Base-by-base conservation (phyloP, 192 early-diverging fungal genomes). In the Geranomyces michiganensis region DNA sequence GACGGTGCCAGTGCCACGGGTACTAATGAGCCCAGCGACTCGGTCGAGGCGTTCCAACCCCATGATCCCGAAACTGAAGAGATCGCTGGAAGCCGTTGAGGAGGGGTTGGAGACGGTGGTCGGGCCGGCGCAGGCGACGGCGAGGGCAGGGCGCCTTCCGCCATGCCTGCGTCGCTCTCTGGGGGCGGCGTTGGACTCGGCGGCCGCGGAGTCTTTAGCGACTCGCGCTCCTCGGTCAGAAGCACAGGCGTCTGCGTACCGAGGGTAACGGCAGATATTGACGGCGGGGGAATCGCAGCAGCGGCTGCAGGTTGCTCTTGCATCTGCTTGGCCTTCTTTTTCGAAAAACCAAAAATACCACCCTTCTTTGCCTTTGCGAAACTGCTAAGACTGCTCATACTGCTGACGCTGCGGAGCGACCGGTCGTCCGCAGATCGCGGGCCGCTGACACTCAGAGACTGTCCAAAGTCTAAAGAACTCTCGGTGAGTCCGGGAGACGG, bases 61-160 rank as follows among this genome's bases (percentile, higher is more conserved):
- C 62, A 64, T 5, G 17, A 24, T 45, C 62, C 62, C 8, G 62
- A 64, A 24, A 64, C 62, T 14, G 62, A n/a, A 41, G 62, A 19
- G 10, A 64, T 64, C 4, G 32, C 62, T 43, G 62, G 62, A 4
- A 64, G 62, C 58, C 4, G 24, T 7, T 53, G 19, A 4, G 51
- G 51, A 26, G 51, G 51, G 7, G 51, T 8, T 9, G 17, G 58
- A 32, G 58, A 60, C 8, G 58, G 58, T 60, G 58, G 58, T 8
- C 17, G 58, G 29, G 26, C 29, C 21, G 58, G 58, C 29, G 58
- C 17, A 26, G 58, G 58, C 5, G 58, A 6, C 3, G 62, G 62
- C 4, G 62, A 64, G 3, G 32, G 62, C 62, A 21, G 44, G 21
- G 62, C 44, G 41, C 14, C 22, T 6, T 60, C 58, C 7, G 30